Evolutionary conservation across 2,329 filamentous ascomycete genomes (phyloP), one percentile per base, ranked within the genome.

Genomic region (Fusarium phyllophilum): DNA sequence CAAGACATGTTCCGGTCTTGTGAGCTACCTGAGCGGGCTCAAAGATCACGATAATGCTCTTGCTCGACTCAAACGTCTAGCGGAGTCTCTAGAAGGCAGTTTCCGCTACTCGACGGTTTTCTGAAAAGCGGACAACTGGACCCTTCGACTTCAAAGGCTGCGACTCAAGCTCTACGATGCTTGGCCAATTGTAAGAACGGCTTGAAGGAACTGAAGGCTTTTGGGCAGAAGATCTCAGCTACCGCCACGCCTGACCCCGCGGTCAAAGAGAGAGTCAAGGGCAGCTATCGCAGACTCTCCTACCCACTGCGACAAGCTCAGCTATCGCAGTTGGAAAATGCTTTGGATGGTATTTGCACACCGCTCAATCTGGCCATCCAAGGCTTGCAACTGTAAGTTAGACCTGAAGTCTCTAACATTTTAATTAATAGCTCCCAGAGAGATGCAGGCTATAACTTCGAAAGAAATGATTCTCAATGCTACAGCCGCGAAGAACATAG

Each of bases 91-190:
- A 0, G n/a, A 45, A 4, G 42, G 11, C n/a, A 45, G 42, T 18
- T 45, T 45, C 7, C 17, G 17, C 42, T 26, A 26, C 42, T 45
- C 0, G n/a, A 45, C 4, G 4, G n/a, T 0, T 45, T 26, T 26
- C 17, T 45, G 1, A 8, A 45, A 1, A 24, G 42, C 8, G 42
- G 17, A 0, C 42, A 45, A 1, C n/a, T 45, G 7, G 0, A 26
- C 5, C 17, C 7, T 4, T 45, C 42, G 0, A 18, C 42, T 7
- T 26, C 42, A 11, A 11, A 24, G 7, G 17, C 42, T 18, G 41
- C 2, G 10, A 5, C n/a, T 44, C 2, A 44, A 5, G 2, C n/a
- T 44, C 1, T 44, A 0, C n/a, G 41, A 3, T 44, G 41, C 1
- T 24, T 44, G 41, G 41, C 1, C 4, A 24, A 17, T 4, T 44